A percentile compares a stretch with the other conserved stretches of the same genome.
Conservation (phyloP, 192 early-diverging fungal species). For the Coemansia sp. region DNA sequence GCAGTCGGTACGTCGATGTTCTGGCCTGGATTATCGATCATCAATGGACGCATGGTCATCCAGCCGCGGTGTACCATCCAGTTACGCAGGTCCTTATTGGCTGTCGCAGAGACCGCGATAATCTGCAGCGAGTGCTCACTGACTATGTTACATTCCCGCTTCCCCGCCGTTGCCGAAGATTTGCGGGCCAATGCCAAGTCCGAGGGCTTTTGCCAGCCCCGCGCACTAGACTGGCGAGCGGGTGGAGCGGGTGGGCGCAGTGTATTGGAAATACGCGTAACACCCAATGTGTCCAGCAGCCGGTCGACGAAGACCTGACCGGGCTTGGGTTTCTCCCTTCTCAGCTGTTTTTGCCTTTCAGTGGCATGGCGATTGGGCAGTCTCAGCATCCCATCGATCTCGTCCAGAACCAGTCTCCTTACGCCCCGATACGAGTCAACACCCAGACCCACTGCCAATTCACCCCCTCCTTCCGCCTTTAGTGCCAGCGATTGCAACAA, state of each 20-base stretch:
- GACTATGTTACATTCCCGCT: conserved; percentile 4
- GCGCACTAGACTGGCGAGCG: neutral
- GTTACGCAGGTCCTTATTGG: conserved; percentile 13
- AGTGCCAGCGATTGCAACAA: conserved; percentile 10
- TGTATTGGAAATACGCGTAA: neutral
- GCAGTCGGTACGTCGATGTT: neutral
- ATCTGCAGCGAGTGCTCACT: conserved; percentile 27
- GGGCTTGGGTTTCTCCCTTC: conserved; percentile 30
- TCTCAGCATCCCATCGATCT: conserved; percentile 40
- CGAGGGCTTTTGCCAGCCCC: conserved; percentile 13
- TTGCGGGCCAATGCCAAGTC: neutral
- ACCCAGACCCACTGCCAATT: conserved; percentile 1
- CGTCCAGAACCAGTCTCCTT: conserved; percentile 41
- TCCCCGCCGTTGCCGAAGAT: neutral
- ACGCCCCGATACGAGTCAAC: conserved; percentile 13
- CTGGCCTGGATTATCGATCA: neutral
- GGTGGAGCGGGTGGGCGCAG: neutral
- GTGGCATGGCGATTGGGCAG: conserved; percentile 32
- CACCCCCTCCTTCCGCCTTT: neutral
- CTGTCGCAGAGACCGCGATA: conserved; percentile 35
- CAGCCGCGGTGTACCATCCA: conserved; percentile 39
- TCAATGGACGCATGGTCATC: conserved; percentile 6
- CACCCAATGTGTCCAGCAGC: conserved; percentile 12
- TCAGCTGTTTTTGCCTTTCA: conserved; percentile 11
- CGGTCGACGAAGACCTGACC: conserved; percentile 43